Evolutionary conservation across 306 rosid genomes (phyloP).

Genomic region (Clitoria ternatea): DNA sequence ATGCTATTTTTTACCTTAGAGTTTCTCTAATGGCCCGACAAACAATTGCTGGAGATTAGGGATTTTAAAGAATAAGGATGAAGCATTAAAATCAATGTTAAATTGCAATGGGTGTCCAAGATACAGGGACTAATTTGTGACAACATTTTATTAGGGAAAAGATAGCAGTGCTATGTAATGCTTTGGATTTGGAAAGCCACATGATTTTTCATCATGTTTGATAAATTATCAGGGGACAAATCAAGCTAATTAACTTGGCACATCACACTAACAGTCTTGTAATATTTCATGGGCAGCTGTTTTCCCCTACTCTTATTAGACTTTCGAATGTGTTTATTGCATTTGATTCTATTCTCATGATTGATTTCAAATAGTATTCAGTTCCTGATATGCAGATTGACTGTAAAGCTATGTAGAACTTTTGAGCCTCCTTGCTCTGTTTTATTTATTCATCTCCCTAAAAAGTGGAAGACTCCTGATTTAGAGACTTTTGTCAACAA

Average conservation of each 20-base stretch:
- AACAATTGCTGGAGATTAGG: conserved; percentile 9
- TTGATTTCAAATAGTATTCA: neutral
- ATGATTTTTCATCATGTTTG: neutral
- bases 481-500: neutral
- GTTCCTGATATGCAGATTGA: neutral
- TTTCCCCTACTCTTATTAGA: neutral
- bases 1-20: neutral
- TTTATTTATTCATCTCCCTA: neutral
- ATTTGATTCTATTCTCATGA: neutral
- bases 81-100: neutral
- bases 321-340: neutral
- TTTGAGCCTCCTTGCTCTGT: neutral
- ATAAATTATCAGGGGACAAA: neutral
- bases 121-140: conserved; percentile 1
- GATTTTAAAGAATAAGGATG: neutral
- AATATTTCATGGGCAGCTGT: neutral
- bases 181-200: neutral
- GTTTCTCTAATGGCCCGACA: conserved; percentile 1
- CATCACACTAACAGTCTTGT: neutral
- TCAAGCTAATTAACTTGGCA: neutral
- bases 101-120: neutral
- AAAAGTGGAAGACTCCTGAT: neutral
- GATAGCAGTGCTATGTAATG: neutral
- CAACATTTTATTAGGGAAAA: neutral
- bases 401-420: neutral